Base-by-base conservation (phyloP, 805 yeast species). In the Myxozyma monticola region DNA sequence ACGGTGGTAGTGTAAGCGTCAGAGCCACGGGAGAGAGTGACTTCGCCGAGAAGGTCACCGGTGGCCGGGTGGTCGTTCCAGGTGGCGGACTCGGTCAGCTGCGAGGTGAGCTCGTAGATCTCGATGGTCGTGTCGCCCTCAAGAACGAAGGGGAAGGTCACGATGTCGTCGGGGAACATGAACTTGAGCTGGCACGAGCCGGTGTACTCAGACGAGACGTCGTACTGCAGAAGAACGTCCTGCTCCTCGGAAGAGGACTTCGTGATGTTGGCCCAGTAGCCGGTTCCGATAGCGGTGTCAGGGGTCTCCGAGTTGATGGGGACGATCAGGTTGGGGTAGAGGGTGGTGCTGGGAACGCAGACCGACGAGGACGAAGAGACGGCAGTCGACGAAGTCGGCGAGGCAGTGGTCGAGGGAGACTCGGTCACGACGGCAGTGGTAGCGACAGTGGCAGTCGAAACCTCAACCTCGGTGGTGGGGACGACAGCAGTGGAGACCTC, bases 231-330 rank as follows among this genome's bases (percentile, higher is more conserved):
- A 12, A 54, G 46, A 10, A 54, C 58, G 31, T 54, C 58, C 53
- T 54, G 56, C 49, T 54, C 58, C n/a, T 14, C 33, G 17, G 43
- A 17, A 21, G 42, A 21, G 3, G 52, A 47, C 57, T 54, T 54
- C 28, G 58, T 54, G 38, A 54, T 26, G 51, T 54, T 54, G 21
- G 58, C 56, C 58, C 58, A 54, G 52, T 40, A 54, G 22, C 46
- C 46, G 10, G 58, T 54, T 22, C 58, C 58, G 29, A 54, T 35
- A 6, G 58, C 49, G 33, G 58, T 54, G 48, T 51, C 51, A 21
- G 58, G 58, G 26, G 44, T 30, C 44, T 39, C 45, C 10, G 45
- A 38, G 57, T 43, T 54, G 52, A 54, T 54, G 21, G 58, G 58
- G 20, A 54, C 39, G 31, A 54, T 54, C 51, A 54, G 24, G 56